Conservation (phyloP, 441 rosid genomes). For the Kokia cookei region DNA sequence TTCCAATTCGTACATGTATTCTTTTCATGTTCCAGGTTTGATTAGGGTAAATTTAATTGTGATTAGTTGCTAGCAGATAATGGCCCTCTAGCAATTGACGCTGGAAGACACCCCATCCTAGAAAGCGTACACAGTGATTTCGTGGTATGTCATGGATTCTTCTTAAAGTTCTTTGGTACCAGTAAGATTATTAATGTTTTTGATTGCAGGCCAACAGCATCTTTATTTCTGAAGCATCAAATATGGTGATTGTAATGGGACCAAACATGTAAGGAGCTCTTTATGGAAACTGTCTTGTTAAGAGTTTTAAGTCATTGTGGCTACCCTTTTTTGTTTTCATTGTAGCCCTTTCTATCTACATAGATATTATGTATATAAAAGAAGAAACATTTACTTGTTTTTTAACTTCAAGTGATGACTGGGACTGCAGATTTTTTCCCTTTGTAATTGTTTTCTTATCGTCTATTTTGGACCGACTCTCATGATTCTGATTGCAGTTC, state of each 20-base stretch:
- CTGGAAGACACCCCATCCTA: conserved; percentile 95
- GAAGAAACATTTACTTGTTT: neutral
- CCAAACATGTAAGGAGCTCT: conserved; percentile 83
- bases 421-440: neutral
- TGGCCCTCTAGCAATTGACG: conserved; percentile 96
- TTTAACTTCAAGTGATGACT: conserved; percentile 2
- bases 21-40: conserved; percentile 7
- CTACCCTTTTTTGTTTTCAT: neutral
- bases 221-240: conserved; percentile 92
- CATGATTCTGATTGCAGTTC: neutral
- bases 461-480: neutral
- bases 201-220: conserved; percentile 82
- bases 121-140: conserved; percentile 88
- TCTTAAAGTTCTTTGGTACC: conserved; percentile 1
- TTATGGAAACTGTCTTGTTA: conserved; percentile 5
- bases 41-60: conserved; percentile 13
- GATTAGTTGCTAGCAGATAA: conserved; percentile 38
- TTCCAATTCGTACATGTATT: conserved; percentile 6
- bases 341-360: neutral
- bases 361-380: neutral
- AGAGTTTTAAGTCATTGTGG: neutral
- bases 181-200: conserved; percentile 5
- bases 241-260: conserved; percentile 87
- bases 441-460: neutral
- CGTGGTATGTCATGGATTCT: conserved; percentile 35